phyloP scores from a whole-genome alignment of 129 eudicot genomes.

The Calendula officinalis region DNA sequence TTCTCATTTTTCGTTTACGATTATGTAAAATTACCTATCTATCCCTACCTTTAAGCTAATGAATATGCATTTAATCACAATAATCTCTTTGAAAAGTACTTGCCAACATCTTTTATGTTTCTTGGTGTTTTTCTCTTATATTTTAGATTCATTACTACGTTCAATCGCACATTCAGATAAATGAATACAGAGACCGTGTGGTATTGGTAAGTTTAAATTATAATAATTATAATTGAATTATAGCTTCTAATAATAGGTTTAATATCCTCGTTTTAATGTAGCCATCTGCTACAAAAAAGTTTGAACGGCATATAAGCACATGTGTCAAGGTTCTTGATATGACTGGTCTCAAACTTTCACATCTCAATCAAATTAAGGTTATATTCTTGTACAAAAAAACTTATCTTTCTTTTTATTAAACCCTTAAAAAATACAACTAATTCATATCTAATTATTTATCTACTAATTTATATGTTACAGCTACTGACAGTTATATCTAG shows the following conservation, averaged over 20 bases:
- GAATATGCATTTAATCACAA: not conserved
- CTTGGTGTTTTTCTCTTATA: constrained; percentile 14
- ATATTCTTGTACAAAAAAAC: not conserved
- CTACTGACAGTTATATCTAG: constrained; percentile 79
- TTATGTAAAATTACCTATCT: not conserved
- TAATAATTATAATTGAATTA: not conserved
- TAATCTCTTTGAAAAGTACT: too few relatives aligned
- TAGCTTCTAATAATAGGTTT: not conserved
- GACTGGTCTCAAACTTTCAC: constrained; percentile 93
- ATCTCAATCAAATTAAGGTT: constrained; percentile 79
- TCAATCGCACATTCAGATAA: constrained; percentile 97
- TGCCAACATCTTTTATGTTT: not conserved
- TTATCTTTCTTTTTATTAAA: not conserved
- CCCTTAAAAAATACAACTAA: not conserved
- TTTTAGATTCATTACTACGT: constrained; percentile 80
- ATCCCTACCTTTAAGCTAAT: too few relatives aligned
- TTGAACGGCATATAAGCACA: constrained; percentile 63
- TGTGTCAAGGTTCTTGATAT: constrained; percentile 87
- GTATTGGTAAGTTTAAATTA: constrained; percentile 53
- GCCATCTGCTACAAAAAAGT: constrained; percentile 76
- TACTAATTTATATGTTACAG: constrained; percentile 41
- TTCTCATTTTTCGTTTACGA: not conserved
- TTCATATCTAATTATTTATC: not conserved
- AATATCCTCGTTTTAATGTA: constrained; percentile 25
- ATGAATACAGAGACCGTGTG: constrained; percentile 92